A percentile compares a stretch with the other conserved stretches of the same genome.
Conservation (phyloP, 2,329 filamentous ascomycete genomes). For the Graphiopsis chlorocephala region DNA sequence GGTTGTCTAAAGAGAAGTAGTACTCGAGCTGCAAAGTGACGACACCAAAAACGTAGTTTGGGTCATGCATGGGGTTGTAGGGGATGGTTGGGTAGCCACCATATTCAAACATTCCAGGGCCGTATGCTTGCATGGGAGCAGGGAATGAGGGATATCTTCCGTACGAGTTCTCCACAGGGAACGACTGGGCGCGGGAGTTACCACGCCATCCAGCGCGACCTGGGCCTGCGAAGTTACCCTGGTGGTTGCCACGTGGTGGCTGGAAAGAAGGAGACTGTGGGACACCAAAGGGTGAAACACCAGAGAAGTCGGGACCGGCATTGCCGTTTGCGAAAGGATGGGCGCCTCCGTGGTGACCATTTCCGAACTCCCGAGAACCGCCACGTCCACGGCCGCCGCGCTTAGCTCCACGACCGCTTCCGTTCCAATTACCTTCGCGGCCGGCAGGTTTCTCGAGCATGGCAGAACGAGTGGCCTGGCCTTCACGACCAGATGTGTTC, state of each 20-base stretch:
- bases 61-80: conserved; percentile 58
- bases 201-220: conserved; percentile 48
- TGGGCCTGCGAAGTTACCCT: conserved; percentile 31
- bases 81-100: conserved; percentile 45
- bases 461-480: conserved; percentile 22
- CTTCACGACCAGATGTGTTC: conserved; percentile 1
- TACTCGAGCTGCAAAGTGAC: conserved; percentile 70
- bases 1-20: conserved; percentile 94
- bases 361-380: conserved; percentile 31
- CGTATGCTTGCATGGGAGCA: conserved; percentile 48
- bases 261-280: conserved; percentile 31
- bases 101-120: conserved; percentile 51
- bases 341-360: conserved; percentile 26
- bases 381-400: conserved; percentile 34
- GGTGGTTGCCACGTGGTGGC: conserved; percentile 29
- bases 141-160: conserved; percentile 37
- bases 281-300: conserved; percentile 21
- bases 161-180: conserved; percentile 56
- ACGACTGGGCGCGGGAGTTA: conserved; percentile 59
- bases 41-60: conserved; percentile 56
- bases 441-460: conserved; percentile 13
- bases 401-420: conserved; percentile 29
- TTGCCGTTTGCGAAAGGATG: conserved; percentile 24
- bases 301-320: conserved; percentile 25
- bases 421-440: conserved; percentile 22